Conservation (phyloP, 495 filamentous ascomycete genomes). For the Tuber microsphaerosporum region DNA sequence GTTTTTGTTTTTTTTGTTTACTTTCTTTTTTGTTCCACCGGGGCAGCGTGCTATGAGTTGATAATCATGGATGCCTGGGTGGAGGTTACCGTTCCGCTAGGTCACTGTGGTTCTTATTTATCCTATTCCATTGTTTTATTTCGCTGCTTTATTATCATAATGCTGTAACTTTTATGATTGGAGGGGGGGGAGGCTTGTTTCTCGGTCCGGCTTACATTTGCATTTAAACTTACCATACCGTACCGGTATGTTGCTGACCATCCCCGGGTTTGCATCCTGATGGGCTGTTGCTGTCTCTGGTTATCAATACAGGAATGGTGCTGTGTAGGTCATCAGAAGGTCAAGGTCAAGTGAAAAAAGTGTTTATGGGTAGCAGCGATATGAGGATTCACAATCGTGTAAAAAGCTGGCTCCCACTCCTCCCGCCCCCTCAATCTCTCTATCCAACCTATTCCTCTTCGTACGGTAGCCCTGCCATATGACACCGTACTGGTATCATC, state of each 20-base stretch:
- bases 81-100: background rate
- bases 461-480: background rate
- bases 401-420: background rate
- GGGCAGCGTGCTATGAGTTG: background rate
- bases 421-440: background rate
- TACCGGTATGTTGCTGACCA: background rate
- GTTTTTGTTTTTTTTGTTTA: background rate
- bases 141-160: background rate
- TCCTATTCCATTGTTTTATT: background rate
- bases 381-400: background rate
- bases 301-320: background rate
- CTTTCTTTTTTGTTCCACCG: background rate
- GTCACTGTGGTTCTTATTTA: background rate
- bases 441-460: background rate
- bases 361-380: background rate
- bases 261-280: background rate
- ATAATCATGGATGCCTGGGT: background rate
- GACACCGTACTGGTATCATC: background rate
- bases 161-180: background rate
- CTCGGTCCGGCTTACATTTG: background rate
- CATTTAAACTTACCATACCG: background rate
- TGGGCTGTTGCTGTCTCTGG: background rate
- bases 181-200: background rate
- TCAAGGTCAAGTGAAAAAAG: conserved; percentile 1
- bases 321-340: background rate